These are phyloP conservation scores for Przewalskia tangutica DNA, from an alignment of 257 asterid species.

Conservation along the genomic window DNA sequence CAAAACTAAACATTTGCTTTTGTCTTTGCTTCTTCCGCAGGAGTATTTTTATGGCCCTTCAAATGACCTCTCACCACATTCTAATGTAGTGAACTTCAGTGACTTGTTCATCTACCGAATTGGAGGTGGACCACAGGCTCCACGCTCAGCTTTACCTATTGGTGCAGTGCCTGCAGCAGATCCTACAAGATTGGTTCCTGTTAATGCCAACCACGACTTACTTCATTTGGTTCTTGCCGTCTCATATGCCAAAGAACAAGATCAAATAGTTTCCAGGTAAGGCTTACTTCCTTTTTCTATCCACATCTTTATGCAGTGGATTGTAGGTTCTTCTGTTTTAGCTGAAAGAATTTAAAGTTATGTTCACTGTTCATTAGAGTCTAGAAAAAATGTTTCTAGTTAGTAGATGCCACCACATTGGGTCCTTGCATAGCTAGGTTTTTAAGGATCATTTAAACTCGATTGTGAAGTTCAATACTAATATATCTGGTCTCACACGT, in stretches of 20 bases:
- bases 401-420: not conserved
- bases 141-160: slow-evolving; percentile 94
- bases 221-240: slow-evolving; percentile 84
- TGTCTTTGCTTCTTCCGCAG: slow-evolving; percentile 26
- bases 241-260: slow-evolving; percentile 85
- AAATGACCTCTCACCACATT: slow-evolving; percentile 94
- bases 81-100: slow-evolving; percentile 59
- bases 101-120: slow-evolving; percentile 67
- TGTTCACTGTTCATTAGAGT: not conserved
- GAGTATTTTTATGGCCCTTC: slow-evolving; percentile 89
- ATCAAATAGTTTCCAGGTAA: slow-evolving; percentile 80
- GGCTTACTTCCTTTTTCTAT: not conserved
- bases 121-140: slow-evolving; percentile 98
- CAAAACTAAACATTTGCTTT: not conserved
- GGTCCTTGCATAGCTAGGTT: not conserved
- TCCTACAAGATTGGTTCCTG: slow-evolving; percentile 68
- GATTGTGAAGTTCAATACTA: not conserved
- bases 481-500: not conserved
- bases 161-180: slow-evolving; percentile 95
- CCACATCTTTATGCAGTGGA: not conserved
- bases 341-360: not conserved
- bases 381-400: not conserved
- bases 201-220: slow-evolving; percentile 59
- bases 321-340: not conserved
- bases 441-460: not conserved